Evolutionary conservation across 1,284 basidiomycete species (phyloP).

Genomic region (Ustilago loliicola): DNA sequence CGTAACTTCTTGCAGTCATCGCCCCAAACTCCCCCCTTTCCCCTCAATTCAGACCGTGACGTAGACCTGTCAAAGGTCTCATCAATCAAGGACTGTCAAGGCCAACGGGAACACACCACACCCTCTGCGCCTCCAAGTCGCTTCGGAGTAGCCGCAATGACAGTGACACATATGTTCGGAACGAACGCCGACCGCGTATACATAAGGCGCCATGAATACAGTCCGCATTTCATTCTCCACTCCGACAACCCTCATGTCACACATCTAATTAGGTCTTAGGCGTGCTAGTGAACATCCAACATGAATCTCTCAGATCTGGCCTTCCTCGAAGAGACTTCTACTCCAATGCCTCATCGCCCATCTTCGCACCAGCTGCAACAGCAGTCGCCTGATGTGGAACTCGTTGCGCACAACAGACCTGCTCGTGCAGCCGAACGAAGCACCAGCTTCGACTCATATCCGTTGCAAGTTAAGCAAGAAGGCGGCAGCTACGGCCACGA

Average conservation of each 20-base stretch:
- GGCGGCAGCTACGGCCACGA: background rate
- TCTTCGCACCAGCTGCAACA: background rate
- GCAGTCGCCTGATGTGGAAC: background rate
- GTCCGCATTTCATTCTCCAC: background rate
- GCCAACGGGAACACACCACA: too few relatives aligned
- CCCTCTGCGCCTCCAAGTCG: background rate
- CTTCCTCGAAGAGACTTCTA: background rate
- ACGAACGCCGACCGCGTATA: background rate
- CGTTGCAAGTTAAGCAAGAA: conserved; percentile 4
- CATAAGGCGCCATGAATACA: background rate
- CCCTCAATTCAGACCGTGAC: background rate
- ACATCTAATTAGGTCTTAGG: background rate
- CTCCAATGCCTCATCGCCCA: background rate
- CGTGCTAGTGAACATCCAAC: background rate
- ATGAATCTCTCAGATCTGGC: conserved; percentile 1
- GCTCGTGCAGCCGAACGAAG: background rate
- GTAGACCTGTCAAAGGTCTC: conserved; percentile 2
- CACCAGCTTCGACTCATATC: background rate
- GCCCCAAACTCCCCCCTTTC: background rate
- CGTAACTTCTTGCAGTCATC: background rate
- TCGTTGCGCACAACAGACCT: background rate
- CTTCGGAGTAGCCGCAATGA: background rate
- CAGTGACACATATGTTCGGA: background rate
- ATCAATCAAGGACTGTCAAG: background rate
- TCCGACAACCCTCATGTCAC: background rate